These are phyloP conservation scores for Avena eriantha DNA, from an alignment of 176 grass and related monocot genomes.

Conservation along the genomic window DNA sequence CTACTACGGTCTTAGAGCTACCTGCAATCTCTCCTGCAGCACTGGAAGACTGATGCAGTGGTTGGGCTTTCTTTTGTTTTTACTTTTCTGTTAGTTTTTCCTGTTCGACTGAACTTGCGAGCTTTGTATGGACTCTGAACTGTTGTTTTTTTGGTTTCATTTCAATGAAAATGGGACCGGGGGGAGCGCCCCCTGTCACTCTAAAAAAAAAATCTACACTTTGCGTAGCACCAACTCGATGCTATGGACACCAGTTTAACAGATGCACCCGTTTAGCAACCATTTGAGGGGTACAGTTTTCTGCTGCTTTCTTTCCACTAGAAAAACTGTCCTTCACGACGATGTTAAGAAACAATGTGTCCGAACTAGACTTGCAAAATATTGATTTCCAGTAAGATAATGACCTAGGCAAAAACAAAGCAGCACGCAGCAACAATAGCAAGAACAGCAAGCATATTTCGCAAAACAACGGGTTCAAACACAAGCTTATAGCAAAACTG, in stretches of 20 bases:
- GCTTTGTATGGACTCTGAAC: no score
- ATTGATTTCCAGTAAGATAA: background rate
- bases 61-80: no score
- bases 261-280: background rate
- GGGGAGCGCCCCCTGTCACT: no score
- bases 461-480: background rate
- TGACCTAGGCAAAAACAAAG: background rate
- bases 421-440: background rate
- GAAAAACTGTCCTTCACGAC: background rate
- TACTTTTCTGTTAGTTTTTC: no score
- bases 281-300: background rate
- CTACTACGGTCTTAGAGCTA: no score
- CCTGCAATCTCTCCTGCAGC: no score
- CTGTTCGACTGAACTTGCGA: no score
- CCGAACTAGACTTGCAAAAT: background rate
- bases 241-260: background rate
- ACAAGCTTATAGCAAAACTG: conserved; percentile 32
- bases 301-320: background rate
- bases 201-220: no score
- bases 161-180: no score
- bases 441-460: background rate
- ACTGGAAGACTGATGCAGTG: no score
- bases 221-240: background rate
- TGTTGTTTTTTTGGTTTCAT: no score
- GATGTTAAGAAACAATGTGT: background rate